Evolutionary conservation across 139 green algal species (phyloP), one percentile per base, ranked within the genome.

Genomic region (Spirogloea muscicola): DNA sequence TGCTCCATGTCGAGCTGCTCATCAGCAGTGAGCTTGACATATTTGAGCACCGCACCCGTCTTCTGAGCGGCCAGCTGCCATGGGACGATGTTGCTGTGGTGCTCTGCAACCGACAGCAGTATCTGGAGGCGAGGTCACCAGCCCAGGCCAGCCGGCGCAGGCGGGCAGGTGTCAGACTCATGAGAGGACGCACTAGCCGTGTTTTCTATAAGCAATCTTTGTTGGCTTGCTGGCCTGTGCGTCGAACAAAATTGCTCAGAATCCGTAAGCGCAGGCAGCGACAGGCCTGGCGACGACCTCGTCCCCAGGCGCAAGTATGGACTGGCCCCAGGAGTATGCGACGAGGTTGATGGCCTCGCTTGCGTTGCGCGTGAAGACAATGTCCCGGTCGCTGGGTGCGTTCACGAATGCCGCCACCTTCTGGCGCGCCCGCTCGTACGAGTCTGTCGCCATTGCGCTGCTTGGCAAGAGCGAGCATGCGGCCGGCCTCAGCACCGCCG

Each of bases 301-400:
- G 66, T 99, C 95, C 2, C 95, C 94, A 9, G 75, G 33, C 42
- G 85, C 79, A 6, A 99, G 75, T 78, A 95, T 92, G 7, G 70
- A 38, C 18, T 85, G 38, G 1, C 90, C 95, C 95, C 95, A 99
- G 46, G 80, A 95, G 78, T 96, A 87, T 13, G 93, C 94, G 41
- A 99, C 92, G 48, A 99, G 34, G 55, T 99, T 99, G 69, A 99
- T 94, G 5, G 90, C 95, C 77, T 98, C 95, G 25, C 70, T 95
- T 40, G 94, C 95, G 76, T 96, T 96, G 48, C 91, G 87, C 0
- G 93, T 97, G 78, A 90, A 98, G 34, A 98, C 92, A 4, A 99
- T 86, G 81, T 99, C 91, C 7, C 82, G 57, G 42, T 80, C 68
- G 5, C 58, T 86, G 27, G 36, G 25, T 3, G 69, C 48, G 43